Evolutionary conservation across 306 rosid genomes (phyloP).

Genomic region (Glycine tomentella): DNA sequence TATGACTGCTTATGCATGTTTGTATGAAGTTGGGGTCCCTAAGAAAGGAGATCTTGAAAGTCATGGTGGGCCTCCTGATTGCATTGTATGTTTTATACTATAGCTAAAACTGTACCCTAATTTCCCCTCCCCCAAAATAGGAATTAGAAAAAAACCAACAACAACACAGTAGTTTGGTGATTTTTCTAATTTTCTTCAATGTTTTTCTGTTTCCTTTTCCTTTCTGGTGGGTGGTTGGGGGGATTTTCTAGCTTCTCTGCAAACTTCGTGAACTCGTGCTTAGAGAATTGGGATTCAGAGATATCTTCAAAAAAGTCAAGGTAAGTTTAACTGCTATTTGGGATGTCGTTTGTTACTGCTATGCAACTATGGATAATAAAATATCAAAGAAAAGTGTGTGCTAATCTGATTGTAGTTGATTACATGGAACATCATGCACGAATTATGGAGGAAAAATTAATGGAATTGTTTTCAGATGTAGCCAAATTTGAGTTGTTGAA

Average conservation of each 20-base stretch:
- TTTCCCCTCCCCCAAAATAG: no score
- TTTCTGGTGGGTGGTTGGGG: conserved; percentile 1
- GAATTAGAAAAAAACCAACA: no score
- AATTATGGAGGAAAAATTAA: conserved; percentile 1
- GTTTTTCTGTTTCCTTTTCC: not conserved
- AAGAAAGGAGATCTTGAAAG: no score
- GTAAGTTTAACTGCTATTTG: conserved; percentile 48
- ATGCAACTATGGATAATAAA: conserved; percentile 19
- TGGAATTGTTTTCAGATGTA: conserved; percentile 22
- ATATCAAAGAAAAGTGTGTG: conserved; percentile 24
- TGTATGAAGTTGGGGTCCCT: no score
- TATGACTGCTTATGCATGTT: no score
- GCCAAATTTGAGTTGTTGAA: conserved; percentile 30
- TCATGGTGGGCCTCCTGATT: no score
- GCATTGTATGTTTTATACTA: no score
- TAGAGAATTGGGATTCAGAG: conserved; percentile 88
- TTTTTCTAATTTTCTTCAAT: no score
- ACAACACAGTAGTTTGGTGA: no score
- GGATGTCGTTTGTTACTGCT: not conserved
- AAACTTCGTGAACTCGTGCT: conserved; percentile 87
- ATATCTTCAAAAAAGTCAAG: conserved; percentile 95
- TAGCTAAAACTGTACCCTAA: no score
- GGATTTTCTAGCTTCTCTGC: conserved; percentile 76
- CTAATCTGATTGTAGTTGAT: conserved; percentile 36
- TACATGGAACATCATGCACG: not conserved